phyloP scores from a whole-genome alignment of 257 asterid genomes.

The Solanum virginianum region DNA sequence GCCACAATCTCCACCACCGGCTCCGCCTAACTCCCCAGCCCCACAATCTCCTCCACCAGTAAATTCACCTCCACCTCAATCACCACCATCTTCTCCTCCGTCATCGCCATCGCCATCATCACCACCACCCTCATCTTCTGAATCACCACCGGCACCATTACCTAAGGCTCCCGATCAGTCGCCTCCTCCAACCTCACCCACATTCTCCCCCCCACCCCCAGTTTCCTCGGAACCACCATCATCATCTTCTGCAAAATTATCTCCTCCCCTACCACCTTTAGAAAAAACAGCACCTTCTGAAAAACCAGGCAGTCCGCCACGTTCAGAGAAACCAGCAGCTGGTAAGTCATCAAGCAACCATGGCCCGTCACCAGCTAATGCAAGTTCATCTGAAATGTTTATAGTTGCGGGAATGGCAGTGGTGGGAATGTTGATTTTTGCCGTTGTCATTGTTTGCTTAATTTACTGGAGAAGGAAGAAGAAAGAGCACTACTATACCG shows the following conservation, averaged over 20 bases:
- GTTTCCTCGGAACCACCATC: slow-evolving; percentile 2
- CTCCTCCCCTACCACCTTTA: not conserved
- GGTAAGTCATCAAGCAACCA: not conserved
- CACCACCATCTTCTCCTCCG: slow-evolving; percentile 4
- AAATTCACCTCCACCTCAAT: not conserved
- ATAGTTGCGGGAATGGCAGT: slow-evolving; percentile 12
- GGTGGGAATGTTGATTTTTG: slow-evolving; percentile 13
- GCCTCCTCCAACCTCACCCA: not conserved
- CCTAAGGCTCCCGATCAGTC: not conserved
- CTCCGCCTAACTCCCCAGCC: not conserved
- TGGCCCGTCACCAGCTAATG: not conserved
- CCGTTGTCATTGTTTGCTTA: slow-evolving; percentile 6
- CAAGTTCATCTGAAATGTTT: not conserved
- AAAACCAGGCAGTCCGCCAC: not conserved
- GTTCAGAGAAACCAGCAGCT: not conserved
- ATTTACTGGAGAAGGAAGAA: slow-evolving; percentile 20
- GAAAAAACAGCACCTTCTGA: not conserved
- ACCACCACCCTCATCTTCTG: not conserved
- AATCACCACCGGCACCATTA: slow-evolving; percentile 5
- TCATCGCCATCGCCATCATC: not conserved
- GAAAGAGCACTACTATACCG: slow-evolving; percentile 15
- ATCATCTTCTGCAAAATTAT: not conserved
- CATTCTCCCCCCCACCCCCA: not conserved
- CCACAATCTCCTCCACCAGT: not conserved
- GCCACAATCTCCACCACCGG: not conserved